phyloP scores from a whole-genome alignment of 2,329 filamentous ascomycete genomes.

The Diaporthe sp. region DNA sequence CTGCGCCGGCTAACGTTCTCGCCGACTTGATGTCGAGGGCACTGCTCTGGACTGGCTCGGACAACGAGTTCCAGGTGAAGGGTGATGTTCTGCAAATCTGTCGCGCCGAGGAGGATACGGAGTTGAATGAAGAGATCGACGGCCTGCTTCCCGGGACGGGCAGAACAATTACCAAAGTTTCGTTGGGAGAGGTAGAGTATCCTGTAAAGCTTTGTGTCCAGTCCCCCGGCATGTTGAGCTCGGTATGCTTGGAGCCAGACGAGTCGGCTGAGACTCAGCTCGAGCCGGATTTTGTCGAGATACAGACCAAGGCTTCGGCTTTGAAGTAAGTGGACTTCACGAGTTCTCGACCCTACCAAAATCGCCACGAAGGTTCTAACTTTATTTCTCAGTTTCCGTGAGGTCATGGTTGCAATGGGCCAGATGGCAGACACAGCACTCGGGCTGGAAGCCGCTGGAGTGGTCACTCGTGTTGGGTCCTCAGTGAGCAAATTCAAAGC shows the following conservation, averaged over 20 bases:
- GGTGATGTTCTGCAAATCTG: neutral
- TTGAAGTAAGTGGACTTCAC: constrained; percentile 1
- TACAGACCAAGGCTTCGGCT: constrained; percentile 11
- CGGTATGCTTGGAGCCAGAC: constrained; percentile 21
- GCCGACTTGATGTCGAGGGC: neutral
- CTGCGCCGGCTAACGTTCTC: neutral
- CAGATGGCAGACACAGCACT: neutral
- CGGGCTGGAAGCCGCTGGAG: neutral
- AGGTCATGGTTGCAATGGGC: constrained; percentile 22
- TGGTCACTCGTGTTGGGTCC: neutral
- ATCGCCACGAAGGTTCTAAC: no score
- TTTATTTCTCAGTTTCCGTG: neutral
- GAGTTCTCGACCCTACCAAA: no score
- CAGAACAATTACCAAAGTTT: neutral
- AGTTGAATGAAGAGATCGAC: neutral
- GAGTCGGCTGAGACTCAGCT: neutral
- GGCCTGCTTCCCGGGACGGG: neutral
- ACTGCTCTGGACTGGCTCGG: neutral
- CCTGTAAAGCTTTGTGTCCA: neutral
- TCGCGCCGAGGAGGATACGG: neutral
- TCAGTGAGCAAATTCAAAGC: neutral
- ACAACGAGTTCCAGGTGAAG: neutral
- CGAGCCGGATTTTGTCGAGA: constrained; percentile 8
- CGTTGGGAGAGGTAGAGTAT: neutral
- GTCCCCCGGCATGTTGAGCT: constrained; percentile 27